Conservation (phyloP, 441 rosid genomes). For the Euphorbia celastroides region DNA sequence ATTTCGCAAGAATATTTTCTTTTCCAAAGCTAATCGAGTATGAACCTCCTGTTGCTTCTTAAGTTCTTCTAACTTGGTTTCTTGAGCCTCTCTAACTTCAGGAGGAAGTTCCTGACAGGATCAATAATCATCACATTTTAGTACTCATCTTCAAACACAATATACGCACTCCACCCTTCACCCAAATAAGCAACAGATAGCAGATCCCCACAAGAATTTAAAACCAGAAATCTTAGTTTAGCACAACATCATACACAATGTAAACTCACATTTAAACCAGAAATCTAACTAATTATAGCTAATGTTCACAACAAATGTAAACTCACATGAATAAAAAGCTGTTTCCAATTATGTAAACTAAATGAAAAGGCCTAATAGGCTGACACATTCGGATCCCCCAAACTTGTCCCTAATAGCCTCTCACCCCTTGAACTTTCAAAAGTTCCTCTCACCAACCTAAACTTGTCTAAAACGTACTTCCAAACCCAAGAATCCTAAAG, state of each 20-base stretch:
- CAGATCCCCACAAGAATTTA: background rate
- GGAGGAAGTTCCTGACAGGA: conserved; percentile 54
- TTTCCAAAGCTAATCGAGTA: conserved; percentile 76
- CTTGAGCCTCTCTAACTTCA: conserved; percentile 70
- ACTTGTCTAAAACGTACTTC: too few species aligned
- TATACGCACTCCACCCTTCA: background rate
- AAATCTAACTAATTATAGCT: background rate
- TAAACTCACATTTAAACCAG: background rate
- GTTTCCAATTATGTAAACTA: background rate
- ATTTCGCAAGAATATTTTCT: conserved; percentile 77
- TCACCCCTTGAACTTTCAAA: too few species aligned
- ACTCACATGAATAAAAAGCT: background rate
- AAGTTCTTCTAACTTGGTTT: conserved; percentile 61
- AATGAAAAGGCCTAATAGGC: too few species aligned
- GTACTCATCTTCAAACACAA: conserved; percentile 6
- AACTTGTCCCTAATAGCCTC: too few species aligned
- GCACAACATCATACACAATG: background rate
- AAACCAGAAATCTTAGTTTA: background rate
- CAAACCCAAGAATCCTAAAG: too few species aligned
- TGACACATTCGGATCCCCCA: too few species aligned
- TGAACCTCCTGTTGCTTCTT: conserved; percentile 88
- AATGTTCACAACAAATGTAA: background rate
- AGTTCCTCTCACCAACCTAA: too few species aligned
- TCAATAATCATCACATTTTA: conserved; percentile 3
- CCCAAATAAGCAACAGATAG: background rate